Evolutionary conservation across 2,329 filamentous ascomycete species (phyloP), one percentile per base, ranked within the genome.

Genomic region (Ceratocystis huliohia): DNA sequence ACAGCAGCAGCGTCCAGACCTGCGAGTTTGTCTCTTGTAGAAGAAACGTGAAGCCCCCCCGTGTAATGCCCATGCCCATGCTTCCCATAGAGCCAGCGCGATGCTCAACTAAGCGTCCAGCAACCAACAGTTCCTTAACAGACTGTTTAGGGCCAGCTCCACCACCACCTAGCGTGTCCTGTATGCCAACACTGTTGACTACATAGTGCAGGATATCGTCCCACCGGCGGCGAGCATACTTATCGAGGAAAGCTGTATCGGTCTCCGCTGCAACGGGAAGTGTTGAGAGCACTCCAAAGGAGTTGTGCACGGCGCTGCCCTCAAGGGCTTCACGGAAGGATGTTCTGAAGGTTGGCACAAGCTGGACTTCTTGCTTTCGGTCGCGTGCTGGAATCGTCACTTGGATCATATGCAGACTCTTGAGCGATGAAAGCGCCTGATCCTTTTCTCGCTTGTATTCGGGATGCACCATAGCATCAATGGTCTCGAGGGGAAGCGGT

Each of bases 201-300:
- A 99, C 92, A 73, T 91, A 99, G 75, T 96, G 94, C 61, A 99
- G 76, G 33, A 99, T 96, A 30, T 91, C 88, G 75, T 99, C 95
- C 92, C 94, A 99, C 73, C 96, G 92, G 71, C 83, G 84, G 65
- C 89, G 84, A 4, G 94, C 91, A 76, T 93, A 95, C 33, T 85
- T 82, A 73, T 99, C 94, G 67, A 99, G 82, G 70, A 88, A 90
- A 1, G 82, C 73, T 10, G 91, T 76, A 68, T 88, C 85, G 62
- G 94, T 83, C 62, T 84, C 82, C 66, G 81, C 78, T 50, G 84
- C 82, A 44, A 84, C 79, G 2, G 84, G 79, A 6, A 86, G 81
- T 13, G 80, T 81, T 20, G 88, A 92, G 1, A 91, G 88, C 1
- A 97, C 88, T 67, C 94, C 94, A 73, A 99, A 99, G 1, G 91